These are phyloP conservation scores for Coemansia sp. DNA, from an alignment of 192 early-diverging fungal species.

Conservation along the genomic window DNA sequence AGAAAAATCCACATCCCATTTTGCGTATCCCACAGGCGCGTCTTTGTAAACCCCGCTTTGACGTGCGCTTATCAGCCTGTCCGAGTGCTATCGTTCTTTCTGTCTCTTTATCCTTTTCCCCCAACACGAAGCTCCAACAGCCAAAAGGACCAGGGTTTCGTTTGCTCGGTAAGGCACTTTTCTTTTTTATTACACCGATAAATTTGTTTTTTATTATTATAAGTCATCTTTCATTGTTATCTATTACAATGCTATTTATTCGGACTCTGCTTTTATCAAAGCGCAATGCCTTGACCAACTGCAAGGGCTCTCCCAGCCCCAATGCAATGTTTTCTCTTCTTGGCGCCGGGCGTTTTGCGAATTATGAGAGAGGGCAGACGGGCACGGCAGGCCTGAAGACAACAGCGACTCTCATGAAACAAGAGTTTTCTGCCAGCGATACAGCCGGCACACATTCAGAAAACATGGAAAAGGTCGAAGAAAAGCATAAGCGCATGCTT, in stretches of 20 bases:
- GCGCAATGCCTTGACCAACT: background rate
- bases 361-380: background rate
- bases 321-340: background rate
- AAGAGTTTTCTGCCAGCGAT: constrained; percentile 9
- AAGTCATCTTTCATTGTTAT: no score
- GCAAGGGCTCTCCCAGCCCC: background rate
- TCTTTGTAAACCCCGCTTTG: no score
- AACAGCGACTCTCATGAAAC: constrained; percentile 13
- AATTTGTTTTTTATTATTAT: no score
- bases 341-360: background rate
- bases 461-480: constrained; percentile 26
- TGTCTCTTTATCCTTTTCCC: no score
- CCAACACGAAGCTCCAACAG: no score
- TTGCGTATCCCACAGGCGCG: no score
- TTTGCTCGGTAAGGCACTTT: no score
- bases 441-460: constrained; percentile 11
- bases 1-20: no score
- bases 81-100: no score
- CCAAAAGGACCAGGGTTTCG: no score
- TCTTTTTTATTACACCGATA: no score
- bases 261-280: background rate
- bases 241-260: background rate
- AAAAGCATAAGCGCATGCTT: constrained; percentile 53
- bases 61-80: no score
- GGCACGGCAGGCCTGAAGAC: constrained; percentile 20